These are phyloP conservation scores for Penicillium griseofulvum DNA, from an alignment of 2,329 filamentous ascomycete species.

Conservation along the genomic window DNA sequence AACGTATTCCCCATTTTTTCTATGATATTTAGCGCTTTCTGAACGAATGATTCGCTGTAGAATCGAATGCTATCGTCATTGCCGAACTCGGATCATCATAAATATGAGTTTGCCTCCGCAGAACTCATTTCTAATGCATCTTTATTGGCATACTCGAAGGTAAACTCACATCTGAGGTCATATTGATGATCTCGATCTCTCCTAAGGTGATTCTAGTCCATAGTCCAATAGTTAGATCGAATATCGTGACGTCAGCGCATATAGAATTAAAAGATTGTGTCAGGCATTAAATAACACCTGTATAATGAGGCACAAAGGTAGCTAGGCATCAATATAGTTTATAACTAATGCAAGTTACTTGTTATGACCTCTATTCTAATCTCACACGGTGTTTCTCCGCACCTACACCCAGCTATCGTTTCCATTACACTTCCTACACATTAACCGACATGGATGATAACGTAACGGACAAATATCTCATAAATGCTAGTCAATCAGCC, in stretches of 20 bases:
- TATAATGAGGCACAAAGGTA: too few relatives aligned
- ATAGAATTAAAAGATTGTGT: not conserved
- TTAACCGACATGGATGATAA: too few relatives aligned
- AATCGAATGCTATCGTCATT: conserved; percentile 2
- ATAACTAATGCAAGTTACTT: too few relatives aligned
- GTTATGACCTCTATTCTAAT: too few relatives aligned
- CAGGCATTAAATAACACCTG: not conserved
- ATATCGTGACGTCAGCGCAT: not conserved
- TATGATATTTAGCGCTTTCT: not conserved
- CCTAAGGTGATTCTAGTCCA: not conserved
- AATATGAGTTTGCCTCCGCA: not conserved
- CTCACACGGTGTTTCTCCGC: not conserved
- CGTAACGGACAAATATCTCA: not conserved
- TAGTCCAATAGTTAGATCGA: not conserved
- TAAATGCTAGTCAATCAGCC: conserved; percentile 37
- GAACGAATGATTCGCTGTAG: not conserved
- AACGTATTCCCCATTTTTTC: not conserved
- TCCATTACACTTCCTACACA: too few relatives aligned
- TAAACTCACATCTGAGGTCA: conserved; percentile 1
- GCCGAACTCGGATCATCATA: not conserved
- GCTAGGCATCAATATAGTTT: too few relatives aligned
- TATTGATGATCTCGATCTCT: not conserved
- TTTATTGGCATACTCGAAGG: not conserved
- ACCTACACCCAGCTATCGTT: not conserved
- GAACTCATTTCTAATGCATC: not conserved